These are phyloP conservation scores for Carallia brachiata DNA, from an alignment of 345 rosid species.

Conservation along the genomic window DNA sequence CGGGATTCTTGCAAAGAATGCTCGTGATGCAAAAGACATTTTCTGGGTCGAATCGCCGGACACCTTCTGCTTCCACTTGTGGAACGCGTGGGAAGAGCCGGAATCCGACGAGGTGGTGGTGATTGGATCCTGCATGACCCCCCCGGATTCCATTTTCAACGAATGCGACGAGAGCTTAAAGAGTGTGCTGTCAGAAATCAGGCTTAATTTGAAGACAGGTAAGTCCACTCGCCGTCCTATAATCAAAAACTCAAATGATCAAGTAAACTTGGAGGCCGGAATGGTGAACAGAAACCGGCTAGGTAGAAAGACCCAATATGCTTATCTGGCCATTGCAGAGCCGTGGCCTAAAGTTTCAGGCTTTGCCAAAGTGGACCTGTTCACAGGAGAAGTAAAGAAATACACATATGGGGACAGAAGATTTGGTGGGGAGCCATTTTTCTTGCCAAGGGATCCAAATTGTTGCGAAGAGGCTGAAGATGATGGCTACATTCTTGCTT, in stretches of 20 bases:
- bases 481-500: slow-evolving; percentile 73
- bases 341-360: slow-evolving; percentile 97
- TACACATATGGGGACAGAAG: slow-evolving; percentile 61
- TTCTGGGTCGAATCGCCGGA: slow-evolving; percentile 80
- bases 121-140: slow-evolving; percentile 98
- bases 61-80: slow-evolving; percentile 84
- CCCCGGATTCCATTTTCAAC: slow-evolving; percentile 92
- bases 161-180: slow-evolving; percentile 75
- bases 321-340: slow-evolving; percentile 84
- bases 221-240: slow-evolving; percentile 67
- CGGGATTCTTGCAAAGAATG: slow-evolving; percentile 65
- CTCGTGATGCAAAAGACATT: slow-evolving; percentile 48
- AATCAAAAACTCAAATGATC: slow-evolving; percentile 44
- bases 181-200: slow-evolving; percentile 78
- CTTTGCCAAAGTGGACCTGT: slow-evolving; percentile 81
- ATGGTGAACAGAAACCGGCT: slow-evolving; percentile 84
- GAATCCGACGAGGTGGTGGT: slow-evolving; percentile 83
- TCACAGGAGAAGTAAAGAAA: slow-evolving; percentile 59
- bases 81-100: slow-evolving; percentile 97
- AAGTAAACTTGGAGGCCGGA: slow-evolving; percentile 89
- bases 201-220: slow-evolving; percentile 79
- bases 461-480: slow-evolving; percentile 49
- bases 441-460: slow-evolving; percentile 43
- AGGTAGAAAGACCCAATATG: slow-evolving; percentile 71
- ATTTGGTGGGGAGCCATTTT: slow-evolving; percentile 91